These are phyloP conservation scores for Ophioceras dolichostomum DNA, from an alignment of 2,329 filamentous ascomycete genomes.

Conservation along the genomic window DNA sequence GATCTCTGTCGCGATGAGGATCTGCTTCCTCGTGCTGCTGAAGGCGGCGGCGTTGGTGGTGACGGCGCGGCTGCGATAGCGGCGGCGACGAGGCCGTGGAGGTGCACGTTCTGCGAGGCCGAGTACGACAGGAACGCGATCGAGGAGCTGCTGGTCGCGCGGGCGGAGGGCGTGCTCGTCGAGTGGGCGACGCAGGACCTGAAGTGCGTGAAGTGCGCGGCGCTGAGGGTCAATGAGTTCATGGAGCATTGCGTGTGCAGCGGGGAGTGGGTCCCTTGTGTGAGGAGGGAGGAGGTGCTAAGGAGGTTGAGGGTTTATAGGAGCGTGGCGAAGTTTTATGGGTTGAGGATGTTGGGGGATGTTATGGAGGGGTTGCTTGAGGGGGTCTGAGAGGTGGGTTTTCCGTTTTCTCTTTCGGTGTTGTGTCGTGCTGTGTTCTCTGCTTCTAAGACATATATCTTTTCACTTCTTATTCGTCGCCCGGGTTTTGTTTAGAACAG, in stretches of 20 bases:
- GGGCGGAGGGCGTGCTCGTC: conserved; percentile 62
- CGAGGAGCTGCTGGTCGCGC: conserved; percentile 69
- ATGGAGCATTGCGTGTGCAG: conserved; percentile 95
- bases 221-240: conserved; percentile 78
- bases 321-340: conserved; percentile 68
- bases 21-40: conserved; percentile 44
- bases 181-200: conserved; percentile 86
- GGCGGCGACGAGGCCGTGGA: conserved; percentile 43
- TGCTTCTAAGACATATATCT: background rate
- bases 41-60: conserved; percentile 5
- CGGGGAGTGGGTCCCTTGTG: conserved; percentile 67
- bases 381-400: conserved; percentile 21
- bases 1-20: conserved; percentile 88
- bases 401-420: background rate
- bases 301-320: conserved; percentile 56
- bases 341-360: conserved; percentile 65
- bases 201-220: conserved; percentile 60
- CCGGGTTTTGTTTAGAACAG: background rate
- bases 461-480: background rate
- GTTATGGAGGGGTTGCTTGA: conserved; percentile 55
- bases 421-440: background rate
- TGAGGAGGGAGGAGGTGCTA: conserved; percentile 54
- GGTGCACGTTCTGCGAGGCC: conserved; percentile 62
- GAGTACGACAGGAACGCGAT: conserved; percentile 69
- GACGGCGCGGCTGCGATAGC: conserved; percentile 1